Evolutionary conservation across 2,329 filamentous ascomycete species (phyloP), one percentile per base, ranked within the genome.

Genomic region (Botrytis paeoniae): DNA sequence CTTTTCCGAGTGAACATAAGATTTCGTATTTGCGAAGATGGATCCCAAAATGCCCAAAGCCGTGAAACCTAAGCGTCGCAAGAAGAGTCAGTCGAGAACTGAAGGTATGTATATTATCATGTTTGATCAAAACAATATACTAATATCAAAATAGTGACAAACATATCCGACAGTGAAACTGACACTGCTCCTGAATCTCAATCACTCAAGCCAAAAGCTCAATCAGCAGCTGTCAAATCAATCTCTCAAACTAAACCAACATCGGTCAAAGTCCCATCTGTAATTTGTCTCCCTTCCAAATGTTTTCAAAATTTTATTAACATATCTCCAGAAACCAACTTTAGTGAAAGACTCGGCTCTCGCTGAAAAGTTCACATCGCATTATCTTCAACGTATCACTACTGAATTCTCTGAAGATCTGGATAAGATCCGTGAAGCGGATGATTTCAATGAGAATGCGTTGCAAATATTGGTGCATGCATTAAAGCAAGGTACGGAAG

Each of bases 321-420:
- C 65, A 25, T 25, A 54, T 61, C 39, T 60, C 25, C 71, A 74
- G 60, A 66, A 66, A n/a, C 59, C 65, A 25, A 74, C 22, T 22
- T 73, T 77, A 32, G 66, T 75, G 35, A 76, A 79, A 62, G 71
- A 79, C 37, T 70, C 75, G 16, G 72, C 74, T 32, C 75, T 75
- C 7, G 93, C 93, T 82, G 84, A 86, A 14, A 84, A 89, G 16
- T 91, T 89, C 80, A 69, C 65, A 1, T n/a, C 65, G 20, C 65
- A 69, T 43, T 94, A 94, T 81, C 86, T 94, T 64, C 89, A 91
- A 78, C 89, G 88, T 74, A 84, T 89, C 9, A 93, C 92, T 0
- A 84, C 85, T 69, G 92, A 94, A 80, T 89, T 95, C 72, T 89
- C 90, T 20, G 90, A 93, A 76, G 92, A 94, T 80, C 85, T 95